Evolutionary conservation across 2,329 filamentous ascomycete species (phyloP), one percentile per base, ranked within the genome.

Genomic region (Phyllosticta citriasiana): DNA sequence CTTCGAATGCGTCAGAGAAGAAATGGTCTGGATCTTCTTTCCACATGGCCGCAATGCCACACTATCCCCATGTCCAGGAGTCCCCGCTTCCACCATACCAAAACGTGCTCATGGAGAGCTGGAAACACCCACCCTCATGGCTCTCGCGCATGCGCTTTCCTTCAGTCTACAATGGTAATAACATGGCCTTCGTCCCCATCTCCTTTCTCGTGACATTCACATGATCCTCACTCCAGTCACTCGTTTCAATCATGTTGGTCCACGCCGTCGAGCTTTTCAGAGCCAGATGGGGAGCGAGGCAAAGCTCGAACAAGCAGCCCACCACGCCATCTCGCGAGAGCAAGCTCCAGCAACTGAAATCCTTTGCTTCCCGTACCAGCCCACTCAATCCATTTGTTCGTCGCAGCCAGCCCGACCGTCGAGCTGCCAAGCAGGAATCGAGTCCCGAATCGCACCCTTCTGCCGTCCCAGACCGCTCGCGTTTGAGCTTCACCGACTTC

Each of bases 331-430:
- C 53, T 19, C 58, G 58, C 53, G 47, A 53, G 19, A 53, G 40
- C 47, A 61, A 61, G 14, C 25, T 57, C 47, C 59, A 55, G 24
- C 59, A 55, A 40, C 57, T 61, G 54, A 61, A 55, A 33, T 57
- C 59, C 3, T 57, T 61, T 33, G 50, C 59, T 27, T 47, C 59
- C 16, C 53, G 56, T 50, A 30, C 59, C 24, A 57, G 27, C 27
- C 59, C 59, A 16, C 55, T 57, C 54, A 61, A 61, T 30, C 59
- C 59, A 2, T 61, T 61, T 30, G n/a, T 19, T 16, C 59, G 55
- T 30, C 59, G 59, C 50, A 54, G 40, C 40, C 40, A 47, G 16
- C 40, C 16, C 40, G n/a, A 47, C n/a, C 40, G 40, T 47, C 40
- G 40, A 47, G 40, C 40, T n/a, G 16, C 40, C 40, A 47, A 47